phyloP scores from a whole-genome alignment of 345 rosid genomes.

The Raphanus raphanistrum region DNA sequence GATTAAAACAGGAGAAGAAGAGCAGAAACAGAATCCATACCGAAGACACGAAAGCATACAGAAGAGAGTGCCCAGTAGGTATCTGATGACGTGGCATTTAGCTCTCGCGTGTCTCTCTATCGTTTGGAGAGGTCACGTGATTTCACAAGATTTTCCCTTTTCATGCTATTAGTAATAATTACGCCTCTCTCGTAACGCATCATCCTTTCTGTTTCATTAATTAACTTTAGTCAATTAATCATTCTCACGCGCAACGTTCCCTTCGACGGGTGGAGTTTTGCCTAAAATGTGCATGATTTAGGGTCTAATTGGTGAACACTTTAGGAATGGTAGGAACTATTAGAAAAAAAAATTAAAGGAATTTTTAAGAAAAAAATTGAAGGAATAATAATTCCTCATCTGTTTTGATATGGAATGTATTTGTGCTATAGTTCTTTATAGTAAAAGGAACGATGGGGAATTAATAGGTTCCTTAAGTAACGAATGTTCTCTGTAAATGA shows the following conservation, averaged over 20 bases:
- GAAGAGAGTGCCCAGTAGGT: constrained; percentile 27
- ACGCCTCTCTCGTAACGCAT: constrained; percentile 34
- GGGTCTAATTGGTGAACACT: too few species aligned
- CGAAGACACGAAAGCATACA: constrained; percentile 21
- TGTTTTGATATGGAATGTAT: too few species aligned
- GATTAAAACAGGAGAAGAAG: constrained; percentile 16
- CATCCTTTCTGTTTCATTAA: not conserved
- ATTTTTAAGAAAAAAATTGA: too few species aligned
- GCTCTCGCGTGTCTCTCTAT: constrained; percentile 9
- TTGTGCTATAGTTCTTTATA: too few species aligned
- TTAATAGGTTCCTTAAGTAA: too few species aligned
- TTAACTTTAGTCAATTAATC: not conserved
- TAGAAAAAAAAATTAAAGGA: too few species aligned
- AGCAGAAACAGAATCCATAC: not conserved
- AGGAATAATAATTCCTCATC: too few species aligned
- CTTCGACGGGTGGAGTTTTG: constrained; percentile 12
- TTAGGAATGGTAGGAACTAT: too few species aligned
- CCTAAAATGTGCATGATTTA: constrained; percentile 18
- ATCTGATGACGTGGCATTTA: constrained; percentile 26
- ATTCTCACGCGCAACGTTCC: constrained; percentile 30
- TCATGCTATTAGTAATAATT: not conserved
- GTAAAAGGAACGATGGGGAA: too few species aligned
- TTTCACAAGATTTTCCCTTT: constrained; percentile 2
- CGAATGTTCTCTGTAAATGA: too few species aligned
- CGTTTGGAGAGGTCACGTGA: constrained; percentile 35